These are phyloP conservation scores for Hibiscus trionum DNA, from an alignment of 345 rosid species.

Conservation along the genomic window DNA sequence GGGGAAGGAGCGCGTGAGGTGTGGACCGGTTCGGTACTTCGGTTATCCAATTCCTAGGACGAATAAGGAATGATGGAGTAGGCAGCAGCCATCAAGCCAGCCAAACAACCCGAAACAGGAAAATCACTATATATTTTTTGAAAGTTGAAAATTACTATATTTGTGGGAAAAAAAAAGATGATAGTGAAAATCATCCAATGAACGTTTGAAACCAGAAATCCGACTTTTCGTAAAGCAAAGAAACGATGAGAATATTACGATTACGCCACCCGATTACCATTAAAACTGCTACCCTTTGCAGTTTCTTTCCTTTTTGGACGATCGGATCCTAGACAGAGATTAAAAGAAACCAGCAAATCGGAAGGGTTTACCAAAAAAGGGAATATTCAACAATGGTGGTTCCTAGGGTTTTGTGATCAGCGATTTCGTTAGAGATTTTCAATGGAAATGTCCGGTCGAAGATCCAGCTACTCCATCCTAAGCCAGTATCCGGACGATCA, in stretches of 20 bases:
- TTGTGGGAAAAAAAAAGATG: too few relatives aligned
- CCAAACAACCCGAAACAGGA: too few relatives aligned
- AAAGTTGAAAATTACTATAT: too few relatives aligned
- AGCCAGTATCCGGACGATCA: slow-evolving; percentile 75
- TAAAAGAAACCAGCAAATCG: neutral
- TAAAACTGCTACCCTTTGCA: neutral
- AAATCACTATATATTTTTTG: too few relatives aligned
- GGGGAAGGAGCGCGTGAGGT: too few relatives aligned
- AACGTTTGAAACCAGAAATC: too few relatives aligned
- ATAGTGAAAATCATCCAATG: too few relatives aligned
- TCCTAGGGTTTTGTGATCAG: slow-evolving; percentile 29
- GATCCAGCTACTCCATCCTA: slow-evolving; percentile 79
- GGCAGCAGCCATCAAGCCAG: too few relatives aligned
- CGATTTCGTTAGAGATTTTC: slow-evolving; percentile 10
- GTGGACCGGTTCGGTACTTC: too few relatives aligned
- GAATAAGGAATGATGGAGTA: too few relatives aligned
- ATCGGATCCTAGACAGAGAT: slow-evolving; percentile 27
- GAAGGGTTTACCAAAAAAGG: neutral
- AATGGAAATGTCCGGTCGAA: slow-evolving; percentile 85
- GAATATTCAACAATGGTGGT: slow-evolving; percentile 43
- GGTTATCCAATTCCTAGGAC: too few relatives aligned
- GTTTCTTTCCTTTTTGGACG: slow-evolving; percentile 18
- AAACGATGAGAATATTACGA: slow-evolving; percentile 12
- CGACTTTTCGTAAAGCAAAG: neutral
- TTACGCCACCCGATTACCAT: slow-evolving; percentile 13